Evolutionary conservation across 305 asterid genomes (phyloP).

Genomic region (Rubia balearica): DNA sequence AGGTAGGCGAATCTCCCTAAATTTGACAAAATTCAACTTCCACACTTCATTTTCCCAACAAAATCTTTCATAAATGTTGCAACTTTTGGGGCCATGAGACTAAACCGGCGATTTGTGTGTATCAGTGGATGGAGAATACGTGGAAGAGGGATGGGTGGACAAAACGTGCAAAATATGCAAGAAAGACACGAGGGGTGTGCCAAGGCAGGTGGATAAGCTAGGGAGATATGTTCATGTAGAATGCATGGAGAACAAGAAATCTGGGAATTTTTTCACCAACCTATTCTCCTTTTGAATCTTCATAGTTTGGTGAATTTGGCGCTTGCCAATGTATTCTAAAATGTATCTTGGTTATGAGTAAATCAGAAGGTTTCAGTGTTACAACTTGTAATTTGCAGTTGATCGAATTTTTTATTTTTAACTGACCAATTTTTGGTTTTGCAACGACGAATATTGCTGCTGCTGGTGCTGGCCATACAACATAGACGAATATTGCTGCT

Average conservation of each 20-base stretch:
- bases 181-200: slow-evolving; percentile 76
- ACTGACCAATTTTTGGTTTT: no score
- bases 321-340: background rate
- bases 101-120: no score
- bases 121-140: slow-evolving; percentile 79
- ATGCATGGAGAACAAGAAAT: slow-evolving; percentile 42
- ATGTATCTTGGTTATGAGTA: background rate
- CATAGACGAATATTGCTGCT: no score
- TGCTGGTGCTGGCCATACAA: no score
- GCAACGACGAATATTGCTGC: no score
- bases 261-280: slow-evolving; percentile 67
- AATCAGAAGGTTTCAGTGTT: no score
- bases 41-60: no score
- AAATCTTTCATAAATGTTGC: no score
- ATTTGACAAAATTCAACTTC: no score
- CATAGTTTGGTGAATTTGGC: background rate
- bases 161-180: slow-evolving; percentile 88
- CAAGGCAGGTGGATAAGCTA: slow-evolving; percentile 70
- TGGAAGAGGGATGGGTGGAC: slow-evolving; percentile 98
- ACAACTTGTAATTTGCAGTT: no score
- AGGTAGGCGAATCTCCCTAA: slow-evolving; percentile 28
- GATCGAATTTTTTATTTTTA: no score
- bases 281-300: slow-evolving; percentile 46
- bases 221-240: slow-evolving; percentile 87
- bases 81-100: no score